These are phyloP conservation scores for Aspergillus japonicus DNA, from an alignment of 2,329 filamentous ascomycete genomes.

Conservation along the genomic window DNA sequence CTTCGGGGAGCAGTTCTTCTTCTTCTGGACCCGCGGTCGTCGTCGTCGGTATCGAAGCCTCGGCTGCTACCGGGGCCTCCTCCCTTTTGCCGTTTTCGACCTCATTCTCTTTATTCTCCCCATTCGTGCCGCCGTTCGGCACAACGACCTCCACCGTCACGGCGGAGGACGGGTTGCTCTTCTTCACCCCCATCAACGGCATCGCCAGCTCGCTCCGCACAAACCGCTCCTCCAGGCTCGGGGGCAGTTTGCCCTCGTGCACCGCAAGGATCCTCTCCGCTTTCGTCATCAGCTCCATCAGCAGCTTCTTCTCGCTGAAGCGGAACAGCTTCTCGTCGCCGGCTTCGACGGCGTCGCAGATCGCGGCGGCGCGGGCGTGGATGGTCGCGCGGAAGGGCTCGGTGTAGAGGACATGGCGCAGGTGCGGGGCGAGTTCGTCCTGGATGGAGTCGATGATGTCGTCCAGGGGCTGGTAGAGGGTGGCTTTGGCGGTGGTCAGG, in stretches of 20 bases:
- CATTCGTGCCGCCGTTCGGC: neutral
- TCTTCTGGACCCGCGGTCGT: constrained; percentile 30
- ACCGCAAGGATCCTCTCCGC: constrained; percentile 63
- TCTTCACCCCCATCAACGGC: constrained; percentile 68
- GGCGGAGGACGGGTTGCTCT: constrained; percentile 47
- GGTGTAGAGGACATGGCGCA: constrained; percentile 43
- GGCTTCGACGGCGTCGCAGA: constrained; percentile 81
- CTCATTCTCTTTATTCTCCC: constrained; percentile 27
- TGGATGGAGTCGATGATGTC: constrained; percentile 48
- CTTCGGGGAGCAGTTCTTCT: constrained; percentile 23
- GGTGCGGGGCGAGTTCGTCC: constrained; percentile 41
- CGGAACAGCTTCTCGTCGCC: constrained; percentile 85
- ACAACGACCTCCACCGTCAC: neutral
- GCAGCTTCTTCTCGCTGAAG: constrained; percentile 69
- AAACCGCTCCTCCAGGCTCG: constrained; percentile 82
- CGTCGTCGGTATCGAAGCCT: no score
- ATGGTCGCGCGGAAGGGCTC: constrained; percentile 48
- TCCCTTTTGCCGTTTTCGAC: constrained; percentile 25
- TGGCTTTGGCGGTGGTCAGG: constrained; percentile 54
- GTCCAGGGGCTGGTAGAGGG: constrained; percentile 49
- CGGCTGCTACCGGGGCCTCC: constrained; percentile 20
- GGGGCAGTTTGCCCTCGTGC: constrained; percentile 60
- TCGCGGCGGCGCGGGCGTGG: constrained; percentile 63
- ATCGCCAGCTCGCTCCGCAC: constrained; percentile 72
- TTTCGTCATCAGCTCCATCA: constrained; percentile 66